phyloP scores from a whole-genome alignment of 441 rosid species.

The Capsella rubella region DNA sequence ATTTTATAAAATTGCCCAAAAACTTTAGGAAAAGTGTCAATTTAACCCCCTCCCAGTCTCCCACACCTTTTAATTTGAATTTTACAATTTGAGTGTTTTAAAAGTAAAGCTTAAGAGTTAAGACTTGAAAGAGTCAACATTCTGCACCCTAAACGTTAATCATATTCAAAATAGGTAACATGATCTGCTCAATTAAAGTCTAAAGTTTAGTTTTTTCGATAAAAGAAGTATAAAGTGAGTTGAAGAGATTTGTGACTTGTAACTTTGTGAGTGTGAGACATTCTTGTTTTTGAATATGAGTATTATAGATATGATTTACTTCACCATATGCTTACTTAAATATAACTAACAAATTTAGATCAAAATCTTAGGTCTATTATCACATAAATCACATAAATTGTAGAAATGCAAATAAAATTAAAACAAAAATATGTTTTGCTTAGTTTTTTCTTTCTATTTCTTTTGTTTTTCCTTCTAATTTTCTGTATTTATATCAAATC shows the following conservation, averaged over 20 bases:
- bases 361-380: no score
- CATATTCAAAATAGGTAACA: conserved; percentile 13
- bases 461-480: no score
- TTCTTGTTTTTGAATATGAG: background rate
- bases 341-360: no score
- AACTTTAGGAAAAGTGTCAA: background rate
- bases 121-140: conserved; percentile 5
- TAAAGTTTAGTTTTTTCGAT: background rate
- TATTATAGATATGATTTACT: no score
- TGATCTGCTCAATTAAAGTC: background rate
- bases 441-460: no score
- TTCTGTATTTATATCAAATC: no score
- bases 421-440: no score
- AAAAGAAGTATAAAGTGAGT: conserved; percentile 8
- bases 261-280: background rate
- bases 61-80: background rate
- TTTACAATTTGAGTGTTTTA: background rate
- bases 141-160: conserved; percentile 12
- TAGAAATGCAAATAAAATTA: no score
- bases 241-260: conserved; percentile 10
- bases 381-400: no score
- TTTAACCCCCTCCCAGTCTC: background rate
- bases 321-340: no score
- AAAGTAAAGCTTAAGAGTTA: conserved; percentile 23
- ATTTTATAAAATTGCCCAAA: background rate